Evolutionary conservation across 148 eudicot species (phyloP).

Genomic region (Camellia japonica): DNA sequence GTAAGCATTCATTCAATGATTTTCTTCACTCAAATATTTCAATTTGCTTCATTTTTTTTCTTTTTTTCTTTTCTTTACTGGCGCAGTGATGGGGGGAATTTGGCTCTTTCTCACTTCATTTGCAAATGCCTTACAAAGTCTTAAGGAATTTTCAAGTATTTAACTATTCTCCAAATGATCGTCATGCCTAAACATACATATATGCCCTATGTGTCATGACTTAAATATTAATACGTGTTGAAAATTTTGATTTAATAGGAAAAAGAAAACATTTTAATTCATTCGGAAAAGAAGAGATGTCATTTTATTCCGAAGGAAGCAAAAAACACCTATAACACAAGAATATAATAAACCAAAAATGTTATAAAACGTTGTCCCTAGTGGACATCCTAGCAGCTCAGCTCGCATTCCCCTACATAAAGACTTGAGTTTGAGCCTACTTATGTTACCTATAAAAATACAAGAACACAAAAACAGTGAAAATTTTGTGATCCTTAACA

Average conservation of each 20-base stretch:
- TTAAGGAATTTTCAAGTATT: neutral
- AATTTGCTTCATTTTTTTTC: neutral
- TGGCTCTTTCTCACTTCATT: neutral
- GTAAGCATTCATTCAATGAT: neutral
- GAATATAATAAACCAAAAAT: too few relatives aligned
- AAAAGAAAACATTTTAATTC: neutral
- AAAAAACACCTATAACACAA: too few relatives aligned
- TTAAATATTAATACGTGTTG: too few relatives aligned
- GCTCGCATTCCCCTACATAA: too few relatives aligned
- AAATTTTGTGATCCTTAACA: neutral
- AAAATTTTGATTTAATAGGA: neutral
- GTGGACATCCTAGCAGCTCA: too few relatives aligned
- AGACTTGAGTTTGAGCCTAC: too few relatives aligned
- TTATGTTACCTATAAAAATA: neutral
- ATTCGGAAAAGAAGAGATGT: too few relatives aligned
- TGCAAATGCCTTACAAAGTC: neutral
- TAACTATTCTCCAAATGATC: neutral
- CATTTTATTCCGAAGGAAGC: too few relatives aligned
- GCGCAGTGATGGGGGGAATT: neutral
- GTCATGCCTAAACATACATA: neutral
- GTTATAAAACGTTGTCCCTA: neutral
- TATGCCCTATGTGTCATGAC: neutral
- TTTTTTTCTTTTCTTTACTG: too few relatives aligned
- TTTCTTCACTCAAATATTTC: neutral
- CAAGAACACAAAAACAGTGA: neutral